A percentile compares a stretch with the other conserved stretches of the same genome.
phyloP scores from a whole-genome alignment of 352 stramenopile species.

The Globisporangium mamillatum region DNA sequence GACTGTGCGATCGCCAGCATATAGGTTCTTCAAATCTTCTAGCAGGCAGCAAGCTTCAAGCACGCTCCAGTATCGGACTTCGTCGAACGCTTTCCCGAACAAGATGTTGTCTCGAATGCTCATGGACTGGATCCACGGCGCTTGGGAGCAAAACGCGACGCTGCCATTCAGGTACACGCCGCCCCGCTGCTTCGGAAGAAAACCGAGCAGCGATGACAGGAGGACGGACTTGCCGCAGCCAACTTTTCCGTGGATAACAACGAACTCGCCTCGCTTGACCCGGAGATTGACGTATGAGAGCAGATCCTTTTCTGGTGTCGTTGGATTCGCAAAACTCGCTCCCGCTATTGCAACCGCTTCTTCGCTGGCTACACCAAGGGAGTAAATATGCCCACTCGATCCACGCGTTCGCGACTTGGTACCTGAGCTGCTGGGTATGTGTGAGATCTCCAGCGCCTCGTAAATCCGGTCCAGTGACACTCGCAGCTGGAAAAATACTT shows the following conservation, averaged over 20 bases:
- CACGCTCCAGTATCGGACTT: conserved; percentile 58
- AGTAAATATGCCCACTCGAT: conserved; percentile 2
- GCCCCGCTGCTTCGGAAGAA: conserved; percentile 42
- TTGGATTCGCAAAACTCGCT: conserved; percentile 40
- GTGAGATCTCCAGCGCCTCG: conserved; percentile 16
- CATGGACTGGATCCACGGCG: conserved; percentile 95
- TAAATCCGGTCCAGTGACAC: conserved; percentile 32
- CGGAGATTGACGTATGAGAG: conserved; percentile 51
- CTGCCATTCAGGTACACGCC: conserved; percentile 34
- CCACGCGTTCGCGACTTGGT: background rate
- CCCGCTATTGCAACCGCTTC: conserved; percentile 37
- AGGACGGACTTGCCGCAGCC: conserved; percentile 66
- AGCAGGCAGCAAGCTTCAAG: conserved; percentile 56
- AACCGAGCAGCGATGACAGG: conserved; percentile 44
- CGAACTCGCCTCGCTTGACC: conserved; percentile 42
- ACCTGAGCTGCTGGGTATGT: background rate
- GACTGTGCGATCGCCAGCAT: conserved; percentile 53
- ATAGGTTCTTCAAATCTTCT: conserved; percentile 39
- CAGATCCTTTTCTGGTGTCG: conserved; percentile 23
- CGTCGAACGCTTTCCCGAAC: conserved; percentile 86
- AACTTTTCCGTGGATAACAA: conserved; percentile 57
- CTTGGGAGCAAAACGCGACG: conserved; percentile 87
- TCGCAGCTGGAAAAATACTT: conserved; percentile 23
- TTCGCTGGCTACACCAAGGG: background rate
- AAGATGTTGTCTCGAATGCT: conserved; percentile 97